Percentiles rank a stretch among this genome's conserved stretches.
phyloP scores from a whole-genome alignment of 2,329 filamentous ascomycete species.

The Paraphoma sp. region DNA sequence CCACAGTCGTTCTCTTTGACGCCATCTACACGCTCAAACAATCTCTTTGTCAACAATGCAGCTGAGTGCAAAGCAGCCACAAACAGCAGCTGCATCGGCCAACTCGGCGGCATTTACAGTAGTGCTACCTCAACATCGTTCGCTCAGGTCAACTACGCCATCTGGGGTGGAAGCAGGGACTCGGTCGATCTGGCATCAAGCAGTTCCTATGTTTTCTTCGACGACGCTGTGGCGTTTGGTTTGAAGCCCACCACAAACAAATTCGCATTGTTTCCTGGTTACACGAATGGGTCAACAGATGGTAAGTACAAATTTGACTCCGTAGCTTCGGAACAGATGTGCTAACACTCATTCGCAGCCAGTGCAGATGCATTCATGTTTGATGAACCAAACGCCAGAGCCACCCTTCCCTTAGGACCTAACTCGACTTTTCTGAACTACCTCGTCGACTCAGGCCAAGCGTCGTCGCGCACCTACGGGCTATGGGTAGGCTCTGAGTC shows the following conservation, averaged over 20 bases:
- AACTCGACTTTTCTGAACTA: slow-evolving; percentile 21
- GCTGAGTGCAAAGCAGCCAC: slow-evolving; percentile 19
- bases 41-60: slow-evolving; percentile 21
- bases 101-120: slow-evolving; percentile 20
- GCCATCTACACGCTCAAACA: slow-evolving; percentile 20
- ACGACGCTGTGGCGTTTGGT: slow-evolving; percentile 20
- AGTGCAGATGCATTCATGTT: slow-evolving; percentile 10
- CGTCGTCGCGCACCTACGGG: slow-evolving; percentile 24
- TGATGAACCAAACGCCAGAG: slow-evolving; percentile 13
- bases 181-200: slow-evolving; percentile 12
- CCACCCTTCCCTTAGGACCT: slow-evolving; percentile 19
- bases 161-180: slow-evolving; percentile 23
- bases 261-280: slow-evolving; percentile 17
- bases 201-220: slow-evolving; percentile 21
- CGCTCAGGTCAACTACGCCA: slow-evolving; percentile 14
- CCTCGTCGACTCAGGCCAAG: slow-evolving; percentile 21
- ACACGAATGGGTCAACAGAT: slow-evolving; percentile 18
- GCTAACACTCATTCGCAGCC: slow-evolving; percentile 4
- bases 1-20: slow-evolving; percentile 23
- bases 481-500: slow-evolving; percentile 25
- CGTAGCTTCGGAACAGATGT: background rate
- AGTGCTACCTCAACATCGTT: slow-evolving; percentile 22
- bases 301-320: slow-evolving; percentile 11
- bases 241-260: slow-evolving; percentile 19
- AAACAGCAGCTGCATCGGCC: slow-evolving; percentile 23